Percentiles rank a stretch among this genome's conserved stretches.
These are phyloP conservation scores for Seiridium cupressi DNA, from an alignment of 2,329 filamentous ascomycete species.

Conservation along the genomic window DNA sequence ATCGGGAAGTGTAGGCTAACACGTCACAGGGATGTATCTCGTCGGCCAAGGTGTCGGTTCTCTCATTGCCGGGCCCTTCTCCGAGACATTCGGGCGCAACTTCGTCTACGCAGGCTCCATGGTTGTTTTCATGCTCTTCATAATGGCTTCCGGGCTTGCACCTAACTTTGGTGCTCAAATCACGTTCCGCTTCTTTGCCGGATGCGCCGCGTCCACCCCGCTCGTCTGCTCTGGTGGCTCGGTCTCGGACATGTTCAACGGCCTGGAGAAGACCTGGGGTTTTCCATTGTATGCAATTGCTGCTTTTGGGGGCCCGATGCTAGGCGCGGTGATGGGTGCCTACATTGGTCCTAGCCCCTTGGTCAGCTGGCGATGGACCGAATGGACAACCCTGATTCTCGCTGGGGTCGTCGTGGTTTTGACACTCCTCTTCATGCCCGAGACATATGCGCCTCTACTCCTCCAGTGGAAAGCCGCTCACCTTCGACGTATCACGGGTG, in stretches of 20 bases:
- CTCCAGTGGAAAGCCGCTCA: slow-evolving; percentile 59
- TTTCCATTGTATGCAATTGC: slow-evolving; percentile 47
- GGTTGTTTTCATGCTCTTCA: slow-evolving; percentile 39
- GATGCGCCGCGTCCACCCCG: slow-evolving; percentile 42
- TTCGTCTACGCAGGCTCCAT: slow-evolving; percentile 35
- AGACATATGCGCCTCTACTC: slow-evolving; percentile 28
- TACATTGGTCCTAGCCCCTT: slow-evolving; percentile 61
- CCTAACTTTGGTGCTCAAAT: slow-evolving; percentile 40
- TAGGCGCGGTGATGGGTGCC: slow-evolving; percentile 48
- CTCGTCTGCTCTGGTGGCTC: slow-evolving; percentile 39
- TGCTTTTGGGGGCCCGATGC: slow-evolving; percentile 38
- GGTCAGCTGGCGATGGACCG: slow-evolving; percentile 59
- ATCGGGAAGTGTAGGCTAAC: not conserved
- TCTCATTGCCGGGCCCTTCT: slow-evolving; percentile 35
- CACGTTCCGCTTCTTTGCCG: slow-evolving; percentile 44
- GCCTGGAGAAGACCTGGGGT: slow-evolving; percentile 31
- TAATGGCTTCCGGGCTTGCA: slow-evolving; percentile 39
- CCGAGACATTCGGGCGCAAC: slow-evolving; percentile 32
- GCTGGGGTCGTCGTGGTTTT: slow-evolving; percentile 50
- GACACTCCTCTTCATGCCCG: slow-evolving; percentile 12
- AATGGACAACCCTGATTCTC: slow-evolving; percentile 66
- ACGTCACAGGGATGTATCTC: slow-evolving; percentile 25
- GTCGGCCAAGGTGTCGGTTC: slow-evolving; percentile 35
- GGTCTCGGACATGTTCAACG: slow-evolving; percentile 36
- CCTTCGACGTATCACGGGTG: slow-evolving; percentile 59